phyloP scores from a whole-genome alignment of 495 filamentous ascomycete genomes.

The Penicillium chermesinum region DNA sequence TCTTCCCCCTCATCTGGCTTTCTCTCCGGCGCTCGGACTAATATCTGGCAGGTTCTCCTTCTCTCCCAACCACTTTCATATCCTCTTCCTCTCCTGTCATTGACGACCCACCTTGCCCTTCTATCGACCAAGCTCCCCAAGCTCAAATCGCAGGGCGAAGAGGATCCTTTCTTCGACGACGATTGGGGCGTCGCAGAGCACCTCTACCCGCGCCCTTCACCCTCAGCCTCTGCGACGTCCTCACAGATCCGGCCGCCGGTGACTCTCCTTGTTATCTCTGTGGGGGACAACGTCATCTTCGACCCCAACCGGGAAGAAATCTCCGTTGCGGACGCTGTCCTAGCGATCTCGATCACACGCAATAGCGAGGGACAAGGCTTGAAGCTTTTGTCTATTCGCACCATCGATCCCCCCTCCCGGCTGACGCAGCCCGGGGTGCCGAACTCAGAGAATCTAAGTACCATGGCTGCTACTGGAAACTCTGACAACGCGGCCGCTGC shows the following conservation, averaged over 20 bases:
- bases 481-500: conserved; percentile 22
- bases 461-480: conserved; percentile 39
- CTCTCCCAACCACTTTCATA: conserved; percentile 89
- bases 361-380: conserved; percentile 28
- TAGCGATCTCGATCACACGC: conserved; percentile 68
- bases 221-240: conserved; percentile 6
- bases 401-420: conserved; percentile 66
- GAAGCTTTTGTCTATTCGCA: conserved; percentile 57
- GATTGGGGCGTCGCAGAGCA: conserved; percentile 83
- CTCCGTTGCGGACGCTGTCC: conserved; percentile 79
- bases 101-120: conserved; percentile 94
- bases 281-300: conserved; percentile 86
- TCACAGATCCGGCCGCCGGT: conserved; percentile 62
- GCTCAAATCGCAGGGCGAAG: conserved; percentile 76
- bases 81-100: conserved; percentile 83
- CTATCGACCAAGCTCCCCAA: conserved; percentile 79
- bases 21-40: not conserved
- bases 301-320: conserved; percentile 88
- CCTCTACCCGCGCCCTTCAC: conserved; percentile 60
- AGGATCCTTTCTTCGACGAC: conserved; percentile 97
- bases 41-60: conserved; percentile 68
- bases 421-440: conserved; percentile 65
- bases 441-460: conserved; percentile 62
- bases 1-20: conserved; percentile 2
- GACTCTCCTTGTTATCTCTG: conserved; percentile 81